Percentiles rank a stretch among this genome's conserved stretches.
Conservation (phyloP, 1,284 basidiomycete species). For the Mycena citricolor region DNA sequence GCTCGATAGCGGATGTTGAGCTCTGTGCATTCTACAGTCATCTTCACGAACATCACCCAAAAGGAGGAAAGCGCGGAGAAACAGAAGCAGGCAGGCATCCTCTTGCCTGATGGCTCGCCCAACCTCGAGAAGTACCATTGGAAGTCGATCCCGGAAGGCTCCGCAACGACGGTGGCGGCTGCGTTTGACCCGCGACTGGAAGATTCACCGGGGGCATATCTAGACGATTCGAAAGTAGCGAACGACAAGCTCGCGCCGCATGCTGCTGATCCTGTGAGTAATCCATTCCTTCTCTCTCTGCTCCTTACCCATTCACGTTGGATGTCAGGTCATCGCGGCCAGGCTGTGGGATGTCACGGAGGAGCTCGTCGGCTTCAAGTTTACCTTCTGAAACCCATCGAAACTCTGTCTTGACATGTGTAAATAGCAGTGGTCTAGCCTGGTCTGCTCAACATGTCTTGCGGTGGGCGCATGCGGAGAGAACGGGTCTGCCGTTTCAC, state of each 20-base stretch:
- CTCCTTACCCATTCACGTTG: neutral
- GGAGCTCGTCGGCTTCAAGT: slow-evolving; percentile 3
- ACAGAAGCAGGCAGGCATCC: neutral
- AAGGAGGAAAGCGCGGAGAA: too few species aligned
- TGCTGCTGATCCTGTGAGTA: slow-evolving; percentile 2
- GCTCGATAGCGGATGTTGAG: too few species aligned
- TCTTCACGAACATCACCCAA: slow-evolving; percentile 3
- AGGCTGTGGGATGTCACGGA: slow-evolving; percentile 9
- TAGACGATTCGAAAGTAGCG: neutral
- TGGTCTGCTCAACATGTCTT: too few species aligned
- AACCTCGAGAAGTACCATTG: neutral
- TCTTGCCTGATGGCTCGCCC: neutral
- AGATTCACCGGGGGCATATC: slow-evolving; percentile 5
- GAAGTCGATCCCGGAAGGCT: slow-evolving; percentile 2
- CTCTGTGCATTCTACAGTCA: slow-evolving; percentile 1
- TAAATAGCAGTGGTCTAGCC: too few species aligned
- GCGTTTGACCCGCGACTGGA: slow-evolving; percentile 10
- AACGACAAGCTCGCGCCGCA: slow-evolving; percentile 4
- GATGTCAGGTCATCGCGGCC: neutral
- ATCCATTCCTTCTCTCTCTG: neutral
- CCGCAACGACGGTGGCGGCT: slow-evolving; percentile 6
- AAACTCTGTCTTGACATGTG: too few species aligned
- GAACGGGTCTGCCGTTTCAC: too few species aligned
- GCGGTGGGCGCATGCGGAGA: too few species aligned
- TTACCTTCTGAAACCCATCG: neutral